Base-by-base conservation (phyloP, 805 yeast species). In the Wickerhamiella slavikovae region DNA sequence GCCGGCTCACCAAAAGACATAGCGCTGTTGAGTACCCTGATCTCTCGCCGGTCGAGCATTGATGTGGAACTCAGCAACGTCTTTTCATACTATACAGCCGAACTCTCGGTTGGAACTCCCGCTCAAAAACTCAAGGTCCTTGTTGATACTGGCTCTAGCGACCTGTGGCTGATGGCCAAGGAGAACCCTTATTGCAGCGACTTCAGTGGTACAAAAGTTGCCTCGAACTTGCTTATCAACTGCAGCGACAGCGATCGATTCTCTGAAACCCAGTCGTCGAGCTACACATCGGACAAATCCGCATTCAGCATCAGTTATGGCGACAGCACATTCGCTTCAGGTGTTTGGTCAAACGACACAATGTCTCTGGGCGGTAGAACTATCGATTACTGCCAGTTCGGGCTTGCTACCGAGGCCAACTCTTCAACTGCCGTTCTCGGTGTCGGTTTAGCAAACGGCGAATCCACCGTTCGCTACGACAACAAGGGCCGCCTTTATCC, bases 101-200 rank as follows among this genome's bases (percentile, higher is more conserved):
- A 11, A 11, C 33, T 53, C 19, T 26, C 41, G 13, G 33, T 76
- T 6, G 89, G 89, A 5, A 65, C 76, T 0, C 63, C 71, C 2
- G 44, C 52, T 1, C 74, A 72, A 39, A 43, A 52, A 2, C 55
- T 74, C 7, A 54, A 55, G 2, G 68, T 73, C 3, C 51, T 69
- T 27, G 48, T 76, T 13, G 91, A 76, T 45, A 76, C 85, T 1
- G 91, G 89, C 3, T 72, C 82, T 1, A 61, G 75, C 1, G 89
- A 76, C 44, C 45, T 73, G 29, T 74, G 80, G 79, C 67, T 74
- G 23, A 56, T 63, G 36, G 54, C 58, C 21, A 38, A 58, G 2
- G 41, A 50, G 19, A 68, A 67, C 40, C 62, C 71, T 2, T 62
- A 56, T 31, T 52, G 50, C 39, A 19, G 3, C 7, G 25, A 20